A percentile compares a stretch with the other conserved stretches of the same genome.
Evolutionary conservation across 1,284 basidiomycete genomes (phyloP).

Genomic region (Fomitopsis palustris): DNA sequence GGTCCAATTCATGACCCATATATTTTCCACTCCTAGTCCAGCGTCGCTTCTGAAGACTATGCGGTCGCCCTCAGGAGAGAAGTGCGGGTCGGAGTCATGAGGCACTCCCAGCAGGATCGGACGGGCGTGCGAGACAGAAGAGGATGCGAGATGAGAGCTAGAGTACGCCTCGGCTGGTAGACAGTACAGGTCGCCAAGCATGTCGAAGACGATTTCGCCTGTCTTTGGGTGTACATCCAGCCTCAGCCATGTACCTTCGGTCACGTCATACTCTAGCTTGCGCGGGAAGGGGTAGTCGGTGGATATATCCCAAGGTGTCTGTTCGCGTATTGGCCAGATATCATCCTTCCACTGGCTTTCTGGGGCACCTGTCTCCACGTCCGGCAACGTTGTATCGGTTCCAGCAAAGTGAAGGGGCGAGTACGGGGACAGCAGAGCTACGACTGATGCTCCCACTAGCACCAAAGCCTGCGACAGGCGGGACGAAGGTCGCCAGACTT

Average conservation of each 20-base stretch:
- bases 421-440: constrained; percentile 13
- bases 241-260: constrained; percentile 70
- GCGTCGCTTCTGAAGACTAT: constrained; percentile 69
- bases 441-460: constrained; percentile 5
- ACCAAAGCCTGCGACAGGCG: too few relatives aligned
- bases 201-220: constrained; percentile 72
- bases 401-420: not conserved
- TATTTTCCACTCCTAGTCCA: constrained; percentile 67
- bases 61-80: constrained; percentile 60
- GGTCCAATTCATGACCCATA: constrained; percentile 64
- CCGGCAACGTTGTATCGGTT: not conserved
- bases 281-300: constrained; percentile 71
- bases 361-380: constrained; percentile 8
- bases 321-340: constrained; percentile 59
- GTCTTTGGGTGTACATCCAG: constrained; percentile 64
- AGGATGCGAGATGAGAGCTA: constrained; percentile 16
- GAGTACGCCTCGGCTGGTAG: constrained; percentile 44
- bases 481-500: not conserved
- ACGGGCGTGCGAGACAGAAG: constrained; percentile 34
- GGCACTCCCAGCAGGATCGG: constrained; percentile 59
- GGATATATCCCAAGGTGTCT: constrained; percentile 71
- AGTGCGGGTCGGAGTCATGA: constrained; percentile 67
- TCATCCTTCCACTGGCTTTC: constrained; percentile 53
- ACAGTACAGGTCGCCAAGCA: constrained; percentile 72
- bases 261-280: constrained; percentile 59